These are phyloP conservation scores for Canavalia gladiata DNA, from an alignment of 306 rosid genomes.

Conservation along the genomic window DNA sequence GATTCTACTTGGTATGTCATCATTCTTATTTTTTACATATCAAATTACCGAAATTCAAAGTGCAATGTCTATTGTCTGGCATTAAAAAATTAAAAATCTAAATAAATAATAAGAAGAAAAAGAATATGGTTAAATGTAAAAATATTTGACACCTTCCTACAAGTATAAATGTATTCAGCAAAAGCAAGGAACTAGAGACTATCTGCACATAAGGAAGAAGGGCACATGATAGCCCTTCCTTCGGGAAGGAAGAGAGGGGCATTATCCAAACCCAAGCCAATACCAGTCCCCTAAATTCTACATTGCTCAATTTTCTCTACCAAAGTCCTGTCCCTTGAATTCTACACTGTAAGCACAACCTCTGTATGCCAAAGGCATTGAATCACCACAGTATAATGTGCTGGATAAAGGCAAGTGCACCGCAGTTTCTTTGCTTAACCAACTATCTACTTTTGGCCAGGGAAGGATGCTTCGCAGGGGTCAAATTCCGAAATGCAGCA, in stretches of 20 bases:
- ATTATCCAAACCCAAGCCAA: constrained; percentile 35
- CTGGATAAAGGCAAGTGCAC: constrained; percentile 4
- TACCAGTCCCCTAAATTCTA: constrained; percentile 32
- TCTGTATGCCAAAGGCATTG: constrained; percentile 40
- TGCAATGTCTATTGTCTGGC: background rate
- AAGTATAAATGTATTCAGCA: background rate
- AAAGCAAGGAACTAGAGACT: background rate
- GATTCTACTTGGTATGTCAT: background rate
- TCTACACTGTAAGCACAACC: constrained; percentile 45
- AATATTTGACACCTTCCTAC: background rate
- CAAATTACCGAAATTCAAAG: background rate
- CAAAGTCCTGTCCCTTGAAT: constrained; percentile 9
- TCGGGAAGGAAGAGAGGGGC: background rate
- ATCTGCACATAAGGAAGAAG: background rate
- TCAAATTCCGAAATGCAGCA: constrained; percentile 85
- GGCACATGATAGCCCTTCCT: constrained; percentile 1
- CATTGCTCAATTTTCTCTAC: constrained; percentile 30
- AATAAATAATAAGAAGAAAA: background rate
- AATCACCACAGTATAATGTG: constrained; percentile 3
- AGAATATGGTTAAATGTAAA: background rate
- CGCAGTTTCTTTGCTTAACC: constrained; percentile 12
- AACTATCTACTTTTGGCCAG: constrained; percentile 54
- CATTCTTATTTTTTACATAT: background rate
- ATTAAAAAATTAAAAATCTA: background rate
- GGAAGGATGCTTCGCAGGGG: constrained; percentile 70